Base-by-base conservation (phyloP, 805 yeast genomes). In the Wickerhamomyces bovis region DNA sequence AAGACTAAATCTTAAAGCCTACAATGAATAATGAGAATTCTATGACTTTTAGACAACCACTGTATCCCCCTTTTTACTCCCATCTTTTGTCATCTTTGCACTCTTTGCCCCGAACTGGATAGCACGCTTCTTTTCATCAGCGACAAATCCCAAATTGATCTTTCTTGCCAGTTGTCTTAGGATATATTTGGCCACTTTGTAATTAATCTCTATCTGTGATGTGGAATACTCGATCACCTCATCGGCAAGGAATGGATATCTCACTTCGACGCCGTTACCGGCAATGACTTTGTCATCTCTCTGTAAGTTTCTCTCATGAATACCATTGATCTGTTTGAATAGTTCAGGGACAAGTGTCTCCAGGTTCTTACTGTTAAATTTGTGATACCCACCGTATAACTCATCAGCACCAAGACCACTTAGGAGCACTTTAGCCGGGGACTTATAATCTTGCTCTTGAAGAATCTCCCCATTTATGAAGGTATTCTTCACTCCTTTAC, bases 351-450 rank as follows among this genome's bases (percentile, higher is more conserved):
- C 68, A 15, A 94, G 68, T 23, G 71, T 70, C 0, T 56, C 61
- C 26, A 72, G 70, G 1, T 71, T 67, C 36, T 65, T 64, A 30
- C 68, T 67, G 15, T 65, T 83, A 55, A 94, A 95, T 40, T 97
- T 74, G 20, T 95, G 86, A 62, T 94, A 94, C 0, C 99, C 99
- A 0, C 96, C 99, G 70, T 86, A 90, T 18, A 94, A 67, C 64
- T 94, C 99, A 67, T 94, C 99, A 0, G 99, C 99, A 1, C 99
- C 99, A 12, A 94, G 71, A 0, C 99, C 99, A 45, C 96, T 87
- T 31, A 94, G 69, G 9, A 94, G 63, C 0, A 94, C 96, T 53
- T 80, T 77, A 9, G 89, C 76, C 9, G 65, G 61, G 18, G 89
- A 76, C 2, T 59, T 52, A 55, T 81, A 84, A 4, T 15, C 20